Conservation (phyloP, 306 rosid genomes). For the Cucumis cinereus region DNA sequence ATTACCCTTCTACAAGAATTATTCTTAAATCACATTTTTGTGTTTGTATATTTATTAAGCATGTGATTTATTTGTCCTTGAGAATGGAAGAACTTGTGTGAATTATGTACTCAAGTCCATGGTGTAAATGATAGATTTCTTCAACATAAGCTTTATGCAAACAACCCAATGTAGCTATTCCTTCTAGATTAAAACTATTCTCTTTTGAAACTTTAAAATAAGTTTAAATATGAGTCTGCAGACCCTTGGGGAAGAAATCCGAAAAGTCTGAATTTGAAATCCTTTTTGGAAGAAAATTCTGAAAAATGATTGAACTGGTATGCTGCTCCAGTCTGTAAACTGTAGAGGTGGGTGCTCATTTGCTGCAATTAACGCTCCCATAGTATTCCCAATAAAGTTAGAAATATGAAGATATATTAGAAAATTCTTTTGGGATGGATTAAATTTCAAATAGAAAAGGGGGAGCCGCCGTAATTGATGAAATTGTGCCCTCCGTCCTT, state of each 20-base stretch:
- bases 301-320: not conserved
- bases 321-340: not conserved
- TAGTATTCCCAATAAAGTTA: not conserved
- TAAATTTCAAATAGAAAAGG: not conserved
- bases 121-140: not conserved
- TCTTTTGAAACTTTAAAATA: not conserved
- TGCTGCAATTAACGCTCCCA: not conserved
- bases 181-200: not conserved
- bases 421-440: not conserved
- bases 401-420: not conserved
- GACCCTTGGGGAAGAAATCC: not conserved
- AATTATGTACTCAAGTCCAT: not conserved
- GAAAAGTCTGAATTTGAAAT: not conserved
- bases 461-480: not conserved
- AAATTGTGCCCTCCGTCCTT: not conserved
- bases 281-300: not conserved
- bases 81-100: not conserved
- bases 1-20: not conserved
- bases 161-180: not conserved
- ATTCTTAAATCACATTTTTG: not conserved
- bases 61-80: not conserved
- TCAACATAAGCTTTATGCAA: not conserved
- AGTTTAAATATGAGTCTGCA: not conserved
- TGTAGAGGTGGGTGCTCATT: not conserved
- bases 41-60: not conserved